Percentiles rank a stretch among this genome's conserved stretches.
Evolutionary conservation across 495 filamentous ascomycete species (phyloP).

Genomic region (Penicillium salamii): DNA sequence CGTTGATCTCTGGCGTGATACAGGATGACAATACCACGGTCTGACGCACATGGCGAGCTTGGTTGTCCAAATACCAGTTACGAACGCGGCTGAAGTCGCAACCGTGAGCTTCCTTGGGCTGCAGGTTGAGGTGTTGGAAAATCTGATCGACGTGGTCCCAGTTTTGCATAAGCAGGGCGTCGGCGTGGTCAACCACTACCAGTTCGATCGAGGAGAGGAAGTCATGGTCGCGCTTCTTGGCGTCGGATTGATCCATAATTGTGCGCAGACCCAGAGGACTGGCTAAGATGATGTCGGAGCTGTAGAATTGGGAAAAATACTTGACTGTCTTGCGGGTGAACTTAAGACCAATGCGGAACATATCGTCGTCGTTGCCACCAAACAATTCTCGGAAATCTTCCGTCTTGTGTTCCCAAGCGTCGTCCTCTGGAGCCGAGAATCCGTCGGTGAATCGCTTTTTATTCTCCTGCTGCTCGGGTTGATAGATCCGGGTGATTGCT

Average conservation of each 20-base stretch:
- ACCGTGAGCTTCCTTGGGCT: conserved; percentile 85
- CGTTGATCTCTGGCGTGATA: conserved; percentile 85
- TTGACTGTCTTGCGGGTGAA: conserved; percentile 95
- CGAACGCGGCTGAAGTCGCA: conserved; percentile 93
- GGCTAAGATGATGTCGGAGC: conserved; percentile 89
- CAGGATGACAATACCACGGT: conserved; percentile 77
- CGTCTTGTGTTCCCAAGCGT: conserved; percentile 68
- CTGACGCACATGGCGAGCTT: conserved; percentile 77
- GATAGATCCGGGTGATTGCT: conserved; percentile 64
- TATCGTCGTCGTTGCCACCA: conserved; percentile 90
- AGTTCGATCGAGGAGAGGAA: conserved; percentile 92
- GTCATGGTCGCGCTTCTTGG: conserved; percentile 82
- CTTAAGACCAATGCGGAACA: conserved; percentile 90
- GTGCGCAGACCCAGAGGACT: conserved; percentile 86
- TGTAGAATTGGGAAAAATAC: conserved; percentile 93
- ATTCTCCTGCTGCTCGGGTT: conserved; percentile 92
- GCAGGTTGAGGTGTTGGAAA: conserved; percentile 86
- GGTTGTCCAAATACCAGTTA: conserved; percentile 85
- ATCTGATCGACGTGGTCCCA: conserved; percentile 94
- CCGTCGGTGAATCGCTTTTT: conserved; percentile 83
- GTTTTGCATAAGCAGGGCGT: conserved; percentile 94
- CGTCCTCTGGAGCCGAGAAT: conserved; percentile 64
- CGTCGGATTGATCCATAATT: conserved; percentile 72
- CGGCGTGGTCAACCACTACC: conserved; percentile 85
- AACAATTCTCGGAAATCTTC: conserved; percentile 90